Base-by-base conservation (phyloP, 805 yeast genomes). In the Zygoascus flipseniorum region DNA sequence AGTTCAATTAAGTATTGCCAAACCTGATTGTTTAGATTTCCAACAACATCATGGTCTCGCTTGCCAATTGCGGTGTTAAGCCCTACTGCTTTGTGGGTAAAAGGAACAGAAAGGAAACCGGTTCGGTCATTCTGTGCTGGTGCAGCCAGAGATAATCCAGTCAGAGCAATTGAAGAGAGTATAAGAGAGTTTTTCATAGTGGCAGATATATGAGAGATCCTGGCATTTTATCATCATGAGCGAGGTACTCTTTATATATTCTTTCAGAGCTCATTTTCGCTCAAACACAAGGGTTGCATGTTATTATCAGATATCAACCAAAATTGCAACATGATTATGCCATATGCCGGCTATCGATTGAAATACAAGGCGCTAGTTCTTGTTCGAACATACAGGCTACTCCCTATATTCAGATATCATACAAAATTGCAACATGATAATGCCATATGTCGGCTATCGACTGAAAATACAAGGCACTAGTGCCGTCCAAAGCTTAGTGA, bases 1-100 rank as follows among this genome's bases (percentile, higher is more conserved):
- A 65, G 28, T n/a, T 43, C 43, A n/a, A 55, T 52, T 23, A 48
- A 43, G 47, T 57, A 58, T 57, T 46, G 2, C 53, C 19, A 50
- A 53, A 39, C 23, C 46, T 39, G 47, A 19, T 42, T 19, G 44
- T 5, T 5, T 11, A 16, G 13, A 11, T 13, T 13, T 14, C 26
- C 13, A 5, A 10, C 8, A 18, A 5, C 8, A 10, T 42, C 44
- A 4, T 19, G 9, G 13, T 14, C 26, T 5, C 44, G 20, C 26
- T 10, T 42, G 26, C 4, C 4, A 10, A 42, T 5, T 14, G 44
- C 6, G 26, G 5, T 16, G 26, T 5, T 42, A 10, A 2, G 18
- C n/a, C 8, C 18, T 37, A 14, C 42, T 37, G 8, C 18, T 42
- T 18, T 14, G 9, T 18, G 13, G 13, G 44, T 42, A 18, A 42